Evolutionary conservation across 768 basidiomycete genomes (phyloP), one percentile per base, ranked within the genome.

Genomic region (Pulveroboletus frians): DNA sequence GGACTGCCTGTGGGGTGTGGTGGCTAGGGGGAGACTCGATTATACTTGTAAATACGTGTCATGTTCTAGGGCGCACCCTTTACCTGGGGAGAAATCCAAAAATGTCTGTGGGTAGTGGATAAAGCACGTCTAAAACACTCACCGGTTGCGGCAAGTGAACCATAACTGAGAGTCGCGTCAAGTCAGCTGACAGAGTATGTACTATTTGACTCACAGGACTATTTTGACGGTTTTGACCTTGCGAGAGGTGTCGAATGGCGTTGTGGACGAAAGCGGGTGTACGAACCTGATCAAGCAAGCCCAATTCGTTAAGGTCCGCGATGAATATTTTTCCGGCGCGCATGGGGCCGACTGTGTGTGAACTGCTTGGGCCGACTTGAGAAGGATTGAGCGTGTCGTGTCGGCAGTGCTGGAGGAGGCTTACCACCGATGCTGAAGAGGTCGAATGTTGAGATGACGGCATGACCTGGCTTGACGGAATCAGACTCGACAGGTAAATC

Each of bases 121-220:
- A 42, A 34, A 21, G 45, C 48, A 15, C 45, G 5, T 29, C 43
- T 42, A 38, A 29, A 20, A 17, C 20, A 56, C 71, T 47, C 49
- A 83, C 85, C 92, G 59, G 95, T 97, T 7, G 95, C 94, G 3
- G 95, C 93, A 29, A 97, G 75, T 8, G 88, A 92, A 26, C 94
- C 94, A 66, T 95, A 94, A 43, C 88, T 91, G 40, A 40, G 47
- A 30, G 41, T 36, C 14, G 36, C 6, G 43, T 41, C 46, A 51
- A 50, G 41, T 21, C 14, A 27, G 23, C 9, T 5, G 34, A n/a
- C 13, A n/a, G 18, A 7, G 0, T 1, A n/a, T 29, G 39, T n/a
- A 9, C 20, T 1, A 6, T 5, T n/a, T 36, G 42, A 43, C 83
- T 64, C 64, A 91, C 81, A 97, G 74, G 3, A 84, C 84, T 49